Evolutionary conservation across 805 yeast genomes (phyloP).

Genomic region (Lipomyces japonicus): DNA sequence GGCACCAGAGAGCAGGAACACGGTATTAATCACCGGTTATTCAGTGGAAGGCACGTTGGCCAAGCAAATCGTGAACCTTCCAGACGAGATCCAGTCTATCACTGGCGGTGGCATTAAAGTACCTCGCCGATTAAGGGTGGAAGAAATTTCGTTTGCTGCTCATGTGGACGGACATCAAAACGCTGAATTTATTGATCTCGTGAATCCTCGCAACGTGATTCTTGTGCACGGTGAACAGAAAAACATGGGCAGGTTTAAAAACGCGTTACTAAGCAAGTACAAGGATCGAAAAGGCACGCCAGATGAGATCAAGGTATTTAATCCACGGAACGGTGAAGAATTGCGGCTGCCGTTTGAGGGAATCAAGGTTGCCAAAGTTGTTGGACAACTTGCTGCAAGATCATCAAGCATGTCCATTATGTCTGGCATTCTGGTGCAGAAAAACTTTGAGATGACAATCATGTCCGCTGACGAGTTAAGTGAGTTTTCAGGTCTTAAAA

Average conservation of each 20-base stretch:
- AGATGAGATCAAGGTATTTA: constrained; percentile 83
- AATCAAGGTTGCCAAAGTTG: constrained; percentile 72
- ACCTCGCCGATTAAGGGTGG: constrained; percentile 82
- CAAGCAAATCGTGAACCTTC: constrained; percentile 79
- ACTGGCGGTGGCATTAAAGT: constrained; percentile 50
- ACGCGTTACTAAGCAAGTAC: constrained; percentile 86
- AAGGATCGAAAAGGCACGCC: constrained; percentile 77
- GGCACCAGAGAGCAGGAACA: constrained; percentile 94
- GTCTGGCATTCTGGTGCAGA: constrained; percentile 85
- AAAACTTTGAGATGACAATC: constrained; percentile 80
- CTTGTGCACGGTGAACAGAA: constrained; percentile 96
- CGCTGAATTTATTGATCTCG: constrained; percentile 81
- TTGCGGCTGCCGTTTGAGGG: constrained; percentile 76
- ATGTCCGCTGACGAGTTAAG: constrained; percentile 82
- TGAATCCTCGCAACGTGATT: constrained; percentile 75
- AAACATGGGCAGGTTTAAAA: constrained; percentile 97
- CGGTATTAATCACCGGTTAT: constrained; percentile 89
- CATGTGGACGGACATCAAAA: constrained; percentile 97
- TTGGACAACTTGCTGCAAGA: constrained; percentile 55
- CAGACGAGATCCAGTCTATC: constrained; percentile 80
- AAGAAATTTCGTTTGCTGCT: constrained; percentile 98
- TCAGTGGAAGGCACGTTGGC: constrained; percentile 99
- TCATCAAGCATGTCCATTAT: constrained; percentile 49
- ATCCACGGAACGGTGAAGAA: constrained; percentile 86
- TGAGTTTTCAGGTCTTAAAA: constrained; percentile 80